Conservation (phyloP, 2,329 filamentous ascomycete genomes). For the Talaromyces sp. region DNA sequence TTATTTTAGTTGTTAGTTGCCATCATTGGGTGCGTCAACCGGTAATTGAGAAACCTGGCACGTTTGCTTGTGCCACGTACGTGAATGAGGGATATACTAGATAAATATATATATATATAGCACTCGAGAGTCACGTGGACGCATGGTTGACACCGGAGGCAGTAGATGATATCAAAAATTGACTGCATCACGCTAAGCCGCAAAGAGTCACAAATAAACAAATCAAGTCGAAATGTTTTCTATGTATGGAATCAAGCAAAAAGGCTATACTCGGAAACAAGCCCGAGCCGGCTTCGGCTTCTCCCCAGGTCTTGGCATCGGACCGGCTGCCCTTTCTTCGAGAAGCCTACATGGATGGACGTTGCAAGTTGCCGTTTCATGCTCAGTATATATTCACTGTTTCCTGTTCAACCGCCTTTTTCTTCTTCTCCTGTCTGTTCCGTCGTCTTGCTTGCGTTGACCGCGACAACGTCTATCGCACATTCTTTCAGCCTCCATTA, state of each 20-base stretch:
- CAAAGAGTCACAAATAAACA: too few species aligned
- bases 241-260: neutral
- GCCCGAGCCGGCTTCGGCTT: neutral
- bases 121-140: too few species aligned
- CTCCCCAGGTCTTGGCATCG: neutral
- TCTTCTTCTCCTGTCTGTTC: neutral
- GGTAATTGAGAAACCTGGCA: neutral
- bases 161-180: too few species aligned
- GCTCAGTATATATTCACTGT: neutral
- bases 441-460: neutral
- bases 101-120: too few species aligned
- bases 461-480: neutral
- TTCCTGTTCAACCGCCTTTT: neutral
- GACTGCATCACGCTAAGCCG: too few species aligned
- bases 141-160: too few species aligned
- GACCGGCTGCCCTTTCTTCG: neutral
- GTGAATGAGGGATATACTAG: too few species aligned
- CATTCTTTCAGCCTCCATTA: neutral
- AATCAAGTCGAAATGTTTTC: neutral
- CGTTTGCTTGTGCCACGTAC: too few species aligned
- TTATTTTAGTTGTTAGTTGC: too few species aligned
- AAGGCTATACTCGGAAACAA: neutral
- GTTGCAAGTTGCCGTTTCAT: neutral
- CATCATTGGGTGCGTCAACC: too few species aligned
- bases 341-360: neutral